phyloP scores from a whole-genome alignment of 129 eudicot species.

The Calendula officinalis region DNA sequence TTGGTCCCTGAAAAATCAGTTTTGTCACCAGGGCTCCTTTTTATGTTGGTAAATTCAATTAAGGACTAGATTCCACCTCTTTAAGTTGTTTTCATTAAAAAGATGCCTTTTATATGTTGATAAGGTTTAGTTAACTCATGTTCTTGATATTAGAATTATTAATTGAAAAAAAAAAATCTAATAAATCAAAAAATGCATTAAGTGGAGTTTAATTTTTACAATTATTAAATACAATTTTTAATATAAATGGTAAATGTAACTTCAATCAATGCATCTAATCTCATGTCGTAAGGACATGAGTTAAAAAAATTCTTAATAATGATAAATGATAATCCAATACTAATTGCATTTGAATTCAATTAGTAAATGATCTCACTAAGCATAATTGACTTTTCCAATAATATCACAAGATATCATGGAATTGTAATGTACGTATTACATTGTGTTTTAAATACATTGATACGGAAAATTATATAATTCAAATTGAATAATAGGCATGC shows the following conservation, averaged over 20 bases:
- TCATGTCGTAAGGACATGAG: no score
- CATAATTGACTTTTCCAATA: constrained; percentile 2
- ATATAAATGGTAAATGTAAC: no score
- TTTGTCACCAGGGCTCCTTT: neutral
- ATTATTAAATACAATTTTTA: no score
- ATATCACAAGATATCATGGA: neutral
- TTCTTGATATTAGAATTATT: no score
- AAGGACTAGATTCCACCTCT: constrained; percentile 6
- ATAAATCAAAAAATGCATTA: no score
- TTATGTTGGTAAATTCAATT: constrained; percentile 6
- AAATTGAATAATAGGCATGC: no score
- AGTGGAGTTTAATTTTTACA: no score
- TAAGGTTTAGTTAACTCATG: constrained; percentile 14
- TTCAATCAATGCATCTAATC: no score
- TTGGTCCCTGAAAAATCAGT: constrained; percentile 4
- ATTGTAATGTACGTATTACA: neutral
- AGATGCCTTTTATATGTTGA: constrained; percentile 15
- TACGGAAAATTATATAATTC: no score
- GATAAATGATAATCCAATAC: constrained; percentile 32
- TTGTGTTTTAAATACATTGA: no score
- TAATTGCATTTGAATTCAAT: constrained; percentile 27
- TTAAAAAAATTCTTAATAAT: no score
- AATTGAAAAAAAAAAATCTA: no score
- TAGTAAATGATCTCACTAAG: constrained; percentile 30
- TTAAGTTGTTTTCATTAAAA: neutral